phyloP scores from a whole-genome alignment of 169 alveolate species.

The Plasmodium cynomolgi region DNA sequence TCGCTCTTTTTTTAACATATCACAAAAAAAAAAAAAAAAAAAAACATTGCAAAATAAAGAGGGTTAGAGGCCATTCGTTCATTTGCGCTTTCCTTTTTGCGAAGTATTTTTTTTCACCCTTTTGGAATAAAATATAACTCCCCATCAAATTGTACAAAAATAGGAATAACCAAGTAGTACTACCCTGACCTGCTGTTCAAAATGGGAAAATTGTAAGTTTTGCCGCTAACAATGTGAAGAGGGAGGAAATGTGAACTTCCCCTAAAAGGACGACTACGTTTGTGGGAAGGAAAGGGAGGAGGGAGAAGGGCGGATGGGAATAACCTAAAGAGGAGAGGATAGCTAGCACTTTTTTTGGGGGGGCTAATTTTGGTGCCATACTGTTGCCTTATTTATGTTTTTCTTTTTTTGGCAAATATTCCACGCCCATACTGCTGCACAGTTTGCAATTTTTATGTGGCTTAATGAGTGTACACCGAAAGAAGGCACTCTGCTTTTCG shows the following conservation, averaged over 20 bases:
- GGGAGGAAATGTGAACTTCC: background rate
- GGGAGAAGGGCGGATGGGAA: background rate
- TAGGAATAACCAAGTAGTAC: background rate
- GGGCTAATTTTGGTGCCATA: background rate
- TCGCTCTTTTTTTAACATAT: background rate
- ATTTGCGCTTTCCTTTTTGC: background rate
- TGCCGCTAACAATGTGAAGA: background rate
- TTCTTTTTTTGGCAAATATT: background rate
- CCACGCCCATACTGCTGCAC: background rate
- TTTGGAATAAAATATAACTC: background rate
- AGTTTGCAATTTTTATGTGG: background rate
- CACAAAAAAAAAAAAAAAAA: background rate
- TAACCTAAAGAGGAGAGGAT: background rate
- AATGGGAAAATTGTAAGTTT: constrained; percentile 77
- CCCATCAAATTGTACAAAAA: background rate
- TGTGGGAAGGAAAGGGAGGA: background rate
- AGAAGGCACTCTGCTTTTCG: background rate
- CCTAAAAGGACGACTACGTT: background rate
- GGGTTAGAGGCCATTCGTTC: background rate
- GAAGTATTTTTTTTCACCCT: background rate
- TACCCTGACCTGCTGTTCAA: background rate
- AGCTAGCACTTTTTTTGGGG: background rate
- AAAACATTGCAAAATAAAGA: background rate
- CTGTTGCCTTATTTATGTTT: background rate
- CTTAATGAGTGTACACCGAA: background rate